Conservation (phyloP, 805 yeast species). For the Pichia eremophila region DNA sequence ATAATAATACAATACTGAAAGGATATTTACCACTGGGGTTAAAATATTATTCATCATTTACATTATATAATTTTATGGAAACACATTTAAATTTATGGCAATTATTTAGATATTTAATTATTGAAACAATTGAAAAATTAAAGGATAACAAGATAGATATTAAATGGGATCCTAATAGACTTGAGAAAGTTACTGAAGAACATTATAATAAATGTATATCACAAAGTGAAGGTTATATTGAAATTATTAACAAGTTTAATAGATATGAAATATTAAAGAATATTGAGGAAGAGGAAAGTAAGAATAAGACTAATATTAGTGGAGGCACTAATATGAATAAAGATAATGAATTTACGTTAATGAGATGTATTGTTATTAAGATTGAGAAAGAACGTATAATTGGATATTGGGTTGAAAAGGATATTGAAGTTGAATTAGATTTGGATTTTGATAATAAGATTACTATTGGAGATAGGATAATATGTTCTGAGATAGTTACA, state of each 20-base stretch:
- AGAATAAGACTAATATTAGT: background rate
- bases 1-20: background rate
- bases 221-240: constrained; percentile 15
- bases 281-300: background rate
- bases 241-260: constrained; percentile 12
- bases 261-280: constrained; percentile 2
- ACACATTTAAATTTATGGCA: constrained; percentile 24
- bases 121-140: constrained; percentile 4
- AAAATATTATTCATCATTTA: constrained; percentile 20
- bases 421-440: constrained; percentile 32
- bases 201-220: constrained; percentile 6
- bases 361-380: constrained; percentile 37
- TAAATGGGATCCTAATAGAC: constrained; percentile 3
- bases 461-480: constrained; percentile 35
- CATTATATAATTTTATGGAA: constrained; percentile 18
- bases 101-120: constrained; percentile 22
- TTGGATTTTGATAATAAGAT: background rate
- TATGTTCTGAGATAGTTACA: constrained; percentile 36
- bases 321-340: constrained; percentile 6
- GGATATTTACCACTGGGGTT: constrained; percentile 16
- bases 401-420: constrained; percentile 40
- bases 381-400: constrained; percentile 23
- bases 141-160: background rate
- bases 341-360: constrained; percentile 13
- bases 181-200: constrained; percentile 5